phyloP scores from a whole-genome alignment of 2,329 filamentous ascomycete species.

The Paradendryphiella salina region DNA sequence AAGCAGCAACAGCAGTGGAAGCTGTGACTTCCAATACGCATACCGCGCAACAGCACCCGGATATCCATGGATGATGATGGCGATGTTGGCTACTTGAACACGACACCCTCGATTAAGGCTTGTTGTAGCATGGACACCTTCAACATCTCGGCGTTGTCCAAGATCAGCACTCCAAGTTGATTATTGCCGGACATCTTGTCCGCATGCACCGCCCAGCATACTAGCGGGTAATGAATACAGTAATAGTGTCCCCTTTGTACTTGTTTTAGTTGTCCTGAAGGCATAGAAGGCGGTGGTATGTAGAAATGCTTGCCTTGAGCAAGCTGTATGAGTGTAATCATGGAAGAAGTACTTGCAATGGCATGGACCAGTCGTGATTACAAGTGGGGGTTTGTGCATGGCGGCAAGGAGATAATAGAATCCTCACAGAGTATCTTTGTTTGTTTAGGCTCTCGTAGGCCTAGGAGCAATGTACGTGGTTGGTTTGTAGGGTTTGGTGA shows the following conservation, averaged over 20 bases:
- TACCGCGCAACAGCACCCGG: neutral
- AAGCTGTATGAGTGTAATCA: too few species aligned
- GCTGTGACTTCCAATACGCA: neutral
- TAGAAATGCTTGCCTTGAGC: too few species aligned
- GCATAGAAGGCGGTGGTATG: neutral
- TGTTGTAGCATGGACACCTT: neutral
- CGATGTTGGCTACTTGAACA: conserved; percentile 7
- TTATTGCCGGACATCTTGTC: neutral
- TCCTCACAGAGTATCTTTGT: too few species aligned
- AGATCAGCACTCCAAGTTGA: neutral
- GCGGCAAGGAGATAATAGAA: too few species aligned
- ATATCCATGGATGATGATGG: conserved; percentile 7
- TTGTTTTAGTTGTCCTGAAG: neutral
- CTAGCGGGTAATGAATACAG: neutral
- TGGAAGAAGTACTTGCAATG: too few species aligned
- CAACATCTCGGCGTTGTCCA: neutral
- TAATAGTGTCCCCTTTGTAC: conserved; percentile 1
- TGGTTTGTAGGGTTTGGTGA: neutral
- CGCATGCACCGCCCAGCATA: neutral
- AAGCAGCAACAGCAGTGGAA: neutral
- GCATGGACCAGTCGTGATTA: too few species aligned
- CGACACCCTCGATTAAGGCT: conserved; percentile 4
- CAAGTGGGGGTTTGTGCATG: too few species aligned
- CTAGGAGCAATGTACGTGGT: too few species aligned
- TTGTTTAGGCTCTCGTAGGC: too few species aligned